Evolutionary conservation across 148 eudicot genomes (phyloP), one percentile per base, ranked within the genome.

Genomic region (Tetragonia tetragonoides): DNA sequence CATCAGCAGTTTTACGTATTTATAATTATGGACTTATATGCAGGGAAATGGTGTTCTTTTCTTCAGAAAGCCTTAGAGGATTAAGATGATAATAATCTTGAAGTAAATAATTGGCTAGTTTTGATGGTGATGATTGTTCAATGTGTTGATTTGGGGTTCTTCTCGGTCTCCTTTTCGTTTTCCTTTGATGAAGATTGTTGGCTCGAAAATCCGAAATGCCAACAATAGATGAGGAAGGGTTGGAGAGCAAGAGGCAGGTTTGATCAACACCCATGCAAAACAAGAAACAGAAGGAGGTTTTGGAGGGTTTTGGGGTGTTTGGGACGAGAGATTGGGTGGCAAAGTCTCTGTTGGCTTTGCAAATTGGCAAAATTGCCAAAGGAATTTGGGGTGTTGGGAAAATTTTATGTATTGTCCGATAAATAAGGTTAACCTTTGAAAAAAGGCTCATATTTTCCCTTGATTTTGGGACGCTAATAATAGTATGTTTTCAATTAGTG

Each of bases 1-100:
- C 91, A 88, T 88, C 76, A 83, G 77, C 79, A 72, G 16, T 51
- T 72, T 75, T 53, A 51, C 17, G 23, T 37, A 17, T 77, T 66
- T 71, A 57, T 72, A 38, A 38, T 66, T 66, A 39, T 66, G 21
- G 40, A 67, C 71, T 5, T 78, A 14, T 78, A 21, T 59, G 34
- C 34, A 28, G 34, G 34, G 34, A 28, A 28, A 28, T 70, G 59
- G 21, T 40, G 54, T 39, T n/a, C 42, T 2, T 42, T 38, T 46
- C 66, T 23, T 65, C 1, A 34, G 61, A 20, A 7, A 17, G 49
- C 39, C 62, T 72, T 57, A 56, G 6, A 39, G 10, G 34, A 10
- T 40, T 5, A n/a, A 21, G 54, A 46, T 61, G 46, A 20, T 78
- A 49, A 61, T 28, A 10, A 7, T 20, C 14, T 67, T 56, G n/a